These are phyloP conservation scores for Nothophoma quercina DNA, from an alignment of 2,329 filamentous ascomycete genomes.

Conservation along the genomic window DNA sequence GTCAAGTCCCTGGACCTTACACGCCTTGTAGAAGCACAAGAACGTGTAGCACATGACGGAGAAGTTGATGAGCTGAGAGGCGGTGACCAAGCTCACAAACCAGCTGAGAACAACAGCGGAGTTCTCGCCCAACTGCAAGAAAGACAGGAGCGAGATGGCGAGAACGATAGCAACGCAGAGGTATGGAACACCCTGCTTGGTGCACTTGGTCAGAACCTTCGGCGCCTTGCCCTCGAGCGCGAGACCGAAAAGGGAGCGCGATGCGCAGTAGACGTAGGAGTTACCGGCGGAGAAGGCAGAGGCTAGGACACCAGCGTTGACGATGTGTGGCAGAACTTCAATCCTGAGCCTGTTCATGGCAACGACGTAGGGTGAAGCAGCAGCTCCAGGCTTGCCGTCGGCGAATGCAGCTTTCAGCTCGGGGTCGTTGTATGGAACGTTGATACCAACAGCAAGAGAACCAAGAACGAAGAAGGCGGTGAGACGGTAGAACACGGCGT, in stretches of 20 bases:
- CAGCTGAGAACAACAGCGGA: conserved; percentile 74
- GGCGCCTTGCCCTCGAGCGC: conserved; percentile 64
- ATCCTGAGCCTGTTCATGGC: conserved; percentile 65
- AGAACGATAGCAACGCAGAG: conserved; percentile 75
- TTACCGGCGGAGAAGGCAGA: conserved; percentile 65
- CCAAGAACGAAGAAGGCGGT: conserved; percentile 79
- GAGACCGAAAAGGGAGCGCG: conserved; percentile 62
- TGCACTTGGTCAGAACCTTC: conserved; percentile 61
- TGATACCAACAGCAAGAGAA: conserved; percentile 72
- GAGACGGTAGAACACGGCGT: conserved; percentile 80
- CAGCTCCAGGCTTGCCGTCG: conserved; percentile 68
- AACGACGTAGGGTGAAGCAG: conserved; percentile 70
- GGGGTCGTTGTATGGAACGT: conserved; percentile 72
- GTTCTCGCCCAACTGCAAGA: conserved; percentile 75
- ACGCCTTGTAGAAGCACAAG: conserved; percentile 74
- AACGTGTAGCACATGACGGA: conserved; percentile 71
- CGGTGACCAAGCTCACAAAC: conserved; percentile 77
- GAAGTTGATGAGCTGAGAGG: conserved; percentile 65
- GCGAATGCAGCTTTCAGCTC: conserved; percentile 68
- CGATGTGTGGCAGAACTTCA: conserved; percentile 63
- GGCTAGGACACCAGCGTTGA: conserved; percentile 65
- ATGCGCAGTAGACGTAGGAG: conserved; percentile 63
- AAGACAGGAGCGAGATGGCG: conserved; percentile 73
- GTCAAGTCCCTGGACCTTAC: conserved; percentile 72
- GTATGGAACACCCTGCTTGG: conserved; percentile 73